A percentile compares a stretch with the other conserved stretches of the same genome.
Evolutionary conservation across 1,139 yeast species (phyloP).

Genomic region (Suhomyces wounanorum): DNA sequence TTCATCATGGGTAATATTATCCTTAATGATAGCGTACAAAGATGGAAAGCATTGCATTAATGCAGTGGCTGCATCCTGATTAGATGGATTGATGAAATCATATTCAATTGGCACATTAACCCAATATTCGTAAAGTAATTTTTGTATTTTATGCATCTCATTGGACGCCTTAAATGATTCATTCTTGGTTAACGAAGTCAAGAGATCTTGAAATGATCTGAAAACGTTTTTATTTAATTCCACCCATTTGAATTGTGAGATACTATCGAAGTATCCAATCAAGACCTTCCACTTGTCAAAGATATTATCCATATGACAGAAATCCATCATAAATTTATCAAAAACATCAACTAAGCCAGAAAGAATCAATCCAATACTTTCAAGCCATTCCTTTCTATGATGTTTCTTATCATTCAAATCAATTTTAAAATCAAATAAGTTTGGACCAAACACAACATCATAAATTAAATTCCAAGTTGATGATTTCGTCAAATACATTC

Average conservation of each 20-base stretch:
- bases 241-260: slow-evolving; percentile 42
- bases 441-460: slow-evolving; percentile 45
- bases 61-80: slow-evolving; percentile 59
- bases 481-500: slow-evolving; percentile 46
- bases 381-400: slow-evolving; percentile 49
- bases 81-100: slow-evolving; percentile 52
- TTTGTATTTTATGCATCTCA: slow-evolving; percentile 30
- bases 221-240: slow-evolving; percentile 56
- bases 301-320: slow-evolving; percentile 19
- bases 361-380: slow-evolving; percentile 57
- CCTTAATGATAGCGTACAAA: slow-evolving; percentile 40
- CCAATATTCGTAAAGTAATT: slow-evolving; percentile 66
- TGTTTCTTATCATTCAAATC: slow-evolving; percentile 15
- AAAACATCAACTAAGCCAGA: slow-evolving; percentile 60
- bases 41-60: slow-evolving; percentile 53
- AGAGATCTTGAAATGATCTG: slow-evolving; percentile 50
- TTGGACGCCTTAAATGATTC: neutral
- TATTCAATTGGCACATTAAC: slow-evolving; percentile 56
- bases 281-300: slow-evolving; percentile 49
- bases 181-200: slow-evolving; percentile 24
- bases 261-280: slow-evolving; percentile 45
- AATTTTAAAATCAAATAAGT: slow-evolving; percentile 26
- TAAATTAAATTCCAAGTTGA: slow-evolving; percentile 61
- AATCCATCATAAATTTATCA: slow-evolving; percentile 42
- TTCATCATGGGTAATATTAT: slow-evolving; percentile 31